Evolutionary conservation across 2,329 filamentous ascomycete genomes (phyloP), one percentile per base, ranked within the genome.

Genomic region (Sphaerostilbella broomeana): DNA sequence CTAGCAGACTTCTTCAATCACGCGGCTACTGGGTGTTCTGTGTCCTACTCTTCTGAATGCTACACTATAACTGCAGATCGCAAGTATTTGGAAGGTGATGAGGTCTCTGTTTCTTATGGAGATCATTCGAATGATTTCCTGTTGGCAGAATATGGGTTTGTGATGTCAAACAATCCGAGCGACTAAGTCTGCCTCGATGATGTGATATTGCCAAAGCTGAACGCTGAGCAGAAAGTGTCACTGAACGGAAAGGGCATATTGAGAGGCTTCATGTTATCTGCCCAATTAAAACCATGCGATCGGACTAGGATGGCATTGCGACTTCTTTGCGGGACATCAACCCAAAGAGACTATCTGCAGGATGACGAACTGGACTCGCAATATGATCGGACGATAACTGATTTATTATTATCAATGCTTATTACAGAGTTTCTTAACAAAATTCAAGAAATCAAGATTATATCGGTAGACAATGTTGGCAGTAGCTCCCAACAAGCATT

Each of bases 101-200:
- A 88, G 60, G 63, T 89, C 1, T 75, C 72, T 44, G 76, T 84
- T 18, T 77, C 73, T 19, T 89, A 89, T 51, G 84, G 84, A 3
- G 57, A 69, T 1, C 84, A 88, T 55, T 72, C 72, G 19, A 85
- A 86, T 46, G 84, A 88, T 53, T 83, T 84, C 48, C 61, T 88
- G 13, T 69, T 88, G 1, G 72, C 76, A 0, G 84, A 88, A 59
- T 89, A 76, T 47, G 72, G 72, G 4, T 76, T 76, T 48, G 54
- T 70, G 8, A 49, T 58, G n/a, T 69, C 72, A 37, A 50, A 58
- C 11, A 77, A 76, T 40, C 53, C 57, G 11, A 70, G 67, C 64
- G 73, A 77, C 25, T 68, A 72, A 48, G 58, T 68, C 1, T 57
- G 56, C n/a, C 55, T 77, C 5, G 72, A 77, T 32, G 67, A 71